Conservation (phyloP, 140 eudicot genomes). For the Flaveria floridana region DNA sequence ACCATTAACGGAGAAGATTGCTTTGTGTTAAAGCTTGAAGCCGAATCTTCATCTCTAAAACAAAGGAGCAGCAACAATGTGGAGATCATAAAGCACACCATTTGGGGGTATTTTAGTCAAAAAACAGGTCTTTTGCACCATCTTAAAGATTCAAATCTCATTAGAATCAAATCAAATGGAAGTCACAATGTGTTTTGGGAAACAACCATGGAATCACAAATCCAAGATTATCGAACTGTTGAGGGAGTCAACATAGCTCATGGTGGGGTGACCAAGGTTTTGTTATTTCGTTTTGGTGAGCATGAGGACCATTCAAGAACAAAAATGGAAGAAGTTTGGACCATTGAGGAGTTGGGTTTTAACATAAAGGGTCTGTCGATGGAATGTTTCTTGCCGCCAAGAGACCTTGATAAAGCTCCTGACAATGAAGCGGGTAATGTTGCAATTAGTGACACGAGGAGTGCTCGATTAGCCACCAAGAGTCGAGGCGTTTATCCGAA, state of each 20-base stretch:
- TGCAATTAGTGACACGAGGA: conserved; percentile 16
- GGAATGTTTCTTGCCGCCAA: conserved; percentile 86
- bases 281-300: conserved; percentile 67
- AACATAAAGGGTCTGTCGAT: conserved; percentile 74
- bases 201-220: conserved; percentile 75
- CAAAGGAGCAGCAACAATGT: conserved; percentile 71
- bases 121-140: conserved; percentile 71
- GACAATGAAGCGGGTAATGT: conserved; percentile 45
- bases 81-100: conserved; percentile 70
- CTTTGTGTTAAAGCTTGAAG: conserved; percentile 71
- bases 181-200: conserved; percentile 73
- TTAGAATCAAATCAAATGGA: conserved; percentile 56
- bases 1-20: conserved; percentile 67
- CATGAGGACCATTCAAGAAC: conserved; percentile 66
- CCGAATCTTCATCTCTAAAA: conserved; percentile 55
- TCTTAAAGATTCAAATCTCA: conserved; percentile 72
- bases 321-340: conserved; percentile 87
- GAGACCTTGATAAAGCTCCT: conserved; percentile 48
- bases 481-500: conserved; percentile 31
- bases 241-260: conserved; percentile 88
- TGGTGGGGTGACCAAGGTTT: conserved; percentile 58
- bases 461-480: conserved; percentile 27
- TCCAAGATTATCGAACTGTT: conserved; percentile 63
- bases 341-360: conserved; percentile 81
- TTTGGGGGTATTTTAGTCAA: conserved; percentile 92